phyloP scores from a whole-genome alignment of 2,329 filamentous ascomycete species.

The Cladosporium sp. region DNA sequence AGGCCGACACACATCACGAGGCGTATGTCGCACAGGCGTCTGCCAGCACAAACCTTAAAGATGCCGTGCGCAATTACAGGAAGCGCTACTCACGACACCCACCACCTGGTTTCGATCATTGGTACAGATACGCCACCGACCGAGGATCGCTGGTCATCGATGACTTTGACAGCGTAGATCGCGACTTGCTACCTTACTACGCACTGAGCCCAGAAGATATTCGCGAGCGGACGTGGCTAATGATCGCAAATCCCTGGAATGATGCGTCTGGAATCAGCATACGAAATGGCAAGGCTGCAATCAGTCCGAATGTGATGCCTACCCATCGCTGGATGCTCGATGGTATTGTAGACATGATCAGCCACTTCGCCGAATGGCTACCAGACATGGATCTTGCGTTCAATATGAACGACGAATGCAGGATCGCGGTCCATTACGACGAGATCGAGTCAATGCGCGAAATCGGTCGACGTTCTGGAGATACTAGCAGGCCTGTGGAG shows the following conservation, averaged over 20 bases:
- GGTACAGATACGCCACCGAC: conserved; percentile 58
- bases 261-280: conserved; percentile 58
- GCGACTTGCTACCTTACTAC: conserved; percentile 58
- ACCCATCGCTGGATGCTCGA: conserved; percentile 62
- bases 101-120: conserved; percentile 60
- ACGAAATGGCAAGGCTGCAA: conserved; percentile 52
- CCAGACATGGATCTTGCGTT: conserved; percentile 65
- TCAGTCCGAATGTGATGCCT: conserved; percentile 52
- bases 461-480: conserved; percentile 29
- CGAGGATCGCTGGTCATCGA: conserved; percentile 57
- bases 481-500: conserved; percentile 22
- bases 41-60: conserved; percentile 48
- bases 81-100: conserved; percentile 55
- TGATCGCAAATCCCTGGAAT: conserved; percentile 56
- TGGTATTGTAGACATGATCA: conserved; percentile 55
- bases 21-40: conserved; percentile 50
- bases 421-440: conserved; percentile 56
- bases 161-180: conserved; percentile 60
- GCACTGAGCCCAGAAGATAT: conserved; percentile 53
- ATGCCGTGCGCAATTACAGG: conserved; percentile 54
- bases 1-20: conserved; percentile 51
- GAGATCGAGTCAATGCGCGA: conserved; percentile 41
- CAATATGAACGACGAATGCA: conserved; percentile 62
- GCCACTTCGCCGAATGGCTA: conserved; percentile 53
- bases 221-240: conserved; percentile 53